Evolutionary conservation across 352 stramenopile genomes (phyloP).

Genomic region (Pythium plurisporium): DNA sequence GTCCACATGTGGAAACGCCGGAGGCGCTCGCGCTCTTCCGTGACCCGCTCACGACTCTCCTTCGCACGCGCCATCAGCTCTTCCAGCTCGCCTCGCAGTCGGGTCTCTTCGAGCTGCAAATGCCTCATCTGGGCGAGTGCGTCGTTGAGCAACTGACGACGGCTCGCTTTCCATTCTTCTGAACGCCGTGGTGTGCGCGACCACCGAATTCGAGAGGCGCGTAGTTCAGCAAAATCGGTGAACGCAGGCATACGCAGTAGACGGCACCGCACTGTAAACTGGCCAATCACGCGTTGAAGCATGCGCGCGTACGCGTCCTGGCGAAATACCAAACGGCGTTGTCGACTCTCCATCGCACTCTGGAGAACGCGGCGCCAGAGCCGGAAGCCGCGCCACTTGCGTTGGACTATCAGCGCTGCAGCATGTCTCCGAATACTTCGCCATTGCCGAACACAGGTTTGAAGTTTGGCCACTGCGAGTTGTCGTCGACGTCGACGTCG

Average conservation of each 20-base stretch:
- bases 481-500: background rate
- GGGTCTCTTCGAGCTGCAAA: conserved; percentile 28
- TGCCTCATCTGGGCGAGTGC: conserved; percentile 12
- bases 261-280: conserved; percentile 23
- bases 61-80: conserved; percentile 23
- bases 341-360: conserved; percentile 19
- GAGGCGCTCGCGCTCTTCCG: conserved; percentile 43
- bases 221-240: conserved; percentile 6
- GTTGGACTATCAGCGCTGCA: conserved; percentile 32
- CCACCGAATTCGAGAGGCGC: background rate
- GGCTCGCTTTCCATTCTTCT: background rate
- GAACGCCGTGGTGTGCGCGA: background rate
- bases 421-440: background rate
- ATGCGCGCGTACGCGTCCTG: conserved; percentile 36
- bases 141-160: background rate
- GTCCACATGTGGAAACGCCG: conserved; percentile 43
- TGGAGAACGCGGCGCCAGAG: background rate
- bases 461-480: conserved; percentile 14
- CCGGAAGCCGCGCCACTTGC: conserved; percentile 34
- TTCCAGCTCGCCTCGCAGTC: conserved; percentile 27
- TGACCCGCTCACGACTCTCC: conserved; percentile 21
- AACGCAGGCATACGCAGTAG: conserved; percentile 29
- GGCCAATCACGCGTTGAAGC: conserved; percentile 40
- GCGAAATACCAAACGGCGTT: conserved; percentile 25
- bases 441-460: conserved; percentile 28